Conservation (phyloP, 106 monocot genomes). For the Acorus gramineus region DNA sequence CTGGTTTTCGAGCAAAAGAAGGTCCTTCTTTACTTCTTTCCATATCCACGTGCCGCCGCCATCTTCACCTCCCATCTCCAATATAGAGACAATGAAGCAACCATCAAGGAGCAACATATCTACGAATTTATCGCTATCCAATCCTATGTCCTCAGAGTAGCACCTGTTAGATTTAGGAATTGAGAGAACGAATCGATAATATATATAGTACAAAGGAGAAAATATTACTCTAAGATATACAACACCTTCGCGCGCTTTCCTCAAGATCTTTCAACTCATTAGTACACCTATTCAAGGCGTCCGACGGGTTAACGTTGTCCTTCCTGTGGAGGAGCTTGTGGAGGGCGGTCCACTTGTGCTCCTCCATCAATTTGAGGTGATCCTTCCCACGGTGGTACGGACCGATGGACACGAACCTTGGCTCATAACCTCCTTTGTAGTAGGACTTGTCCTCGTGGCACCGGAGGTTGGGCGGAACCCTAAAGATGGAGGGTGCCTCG, state of each 20-base stretch:
- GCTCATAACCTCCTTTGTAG: conserved; percentile 16
- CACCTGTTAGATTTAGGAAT: too few relatives aligned
- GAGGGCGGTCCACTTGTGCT: conserved; percentile 24
- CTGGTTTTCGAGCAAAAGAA: conserved; percentile 2
- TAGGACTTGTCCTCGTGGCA: too few relatives aligned
- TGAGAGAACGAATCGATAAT: too few relatives aligned
- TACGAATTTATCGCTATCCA: conserved; percentile 10
- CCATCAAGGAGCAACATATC: conserved; percentile 25
- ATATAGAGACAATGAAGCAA: conserved; percentile 14
- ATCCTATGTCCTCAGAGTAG: conserved; percentile 13
- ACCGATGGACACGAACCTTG: conserved; percentile 32
- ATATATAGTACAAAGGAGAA: too few relatives aligned
- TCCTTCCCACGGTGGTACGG: conserved; percentile 28
- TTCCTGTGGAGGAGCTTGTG: conserved; percentile 1
- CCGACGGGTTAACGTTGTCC: not conserved
- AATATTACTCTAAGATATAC: too few relatives aligned
- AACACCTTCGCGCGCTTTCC: conserved; percentile 2
- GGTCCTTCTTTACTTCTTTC: conserved; percentile 5
- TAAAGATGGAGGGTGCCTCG: too few relatives aligned
- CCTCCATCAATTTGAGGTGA: conserved; percentile 24
- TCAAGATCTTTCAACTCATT: conserved; percentile 3
- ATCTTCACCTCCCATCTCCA: too few relatives aligned
- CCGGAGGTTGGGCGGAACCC: too few relatives aligned
- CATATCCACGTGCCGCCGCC: not conserved
- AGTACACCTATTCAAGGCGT: not conserved